phyloP scores from a whole-genome alignment of 1,139 yeast species.

The Yarrowia galli region DNA sequence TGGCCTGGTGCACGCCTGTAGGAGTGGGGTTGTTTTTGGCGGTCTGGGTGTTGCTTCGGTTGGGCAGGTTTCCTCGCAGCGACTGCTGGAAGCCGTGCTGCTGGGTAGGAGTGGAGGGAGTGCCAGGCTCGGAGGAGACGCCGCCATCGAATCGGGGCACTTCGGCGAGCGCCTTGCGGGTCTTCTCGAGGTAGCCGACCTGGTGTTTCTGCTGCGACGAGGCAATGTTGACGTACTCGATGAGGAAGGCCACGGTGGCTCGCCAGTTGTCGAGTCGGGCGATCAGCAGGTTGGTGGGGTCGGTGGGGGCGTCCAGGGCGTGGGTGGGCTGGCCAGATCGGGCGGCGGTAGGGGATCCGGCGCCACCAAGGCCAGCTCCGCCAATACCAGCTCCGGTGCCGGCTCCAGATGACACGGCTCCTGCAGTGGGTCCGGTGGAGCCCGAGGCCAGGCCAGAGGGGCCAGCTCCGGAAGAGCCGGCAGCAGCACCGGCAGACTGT shows the following conservation, averaged over 20 bases:
- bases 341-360: neutral
- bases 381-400: neutral
- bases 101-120: conserved; percentile 26
- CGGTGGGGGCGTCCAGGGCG: conserved; percentile 44
- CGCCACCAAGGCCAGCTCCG: neutral
- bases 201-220: conserved; percentile 46
- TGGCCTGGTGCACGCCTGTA: conserved; percentile 36
- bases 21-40: conserved; percentile 37
- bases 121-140: conserved; percentile 36
- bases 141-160: conserved; percentile 49
- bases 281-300: conserved; percentile 51
- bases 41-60: conserved; percentile 34
- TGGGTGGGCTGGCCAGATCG: conserved; percentile 42
- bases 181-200: conserved; percentile 49
- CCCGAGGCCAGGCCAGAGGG: neutral
- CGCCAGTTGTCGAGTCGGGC: conserved; percentile 53
- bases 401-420: neutral
- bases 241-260: conserved; percentile 48
- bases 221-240: conserved; percentile 48
- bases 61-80: conserved; percentile 30
- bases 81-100: conserved; percentile 37
- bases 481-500: neutral
- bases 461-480: neutral
- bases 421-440: neutral
- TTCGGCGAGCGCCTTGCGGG: conserved; percentile 49